Evolutionary conservation across 108 stramenopile genomes (phyloP).

Genomic region (Ochromonas danica): DNA sequence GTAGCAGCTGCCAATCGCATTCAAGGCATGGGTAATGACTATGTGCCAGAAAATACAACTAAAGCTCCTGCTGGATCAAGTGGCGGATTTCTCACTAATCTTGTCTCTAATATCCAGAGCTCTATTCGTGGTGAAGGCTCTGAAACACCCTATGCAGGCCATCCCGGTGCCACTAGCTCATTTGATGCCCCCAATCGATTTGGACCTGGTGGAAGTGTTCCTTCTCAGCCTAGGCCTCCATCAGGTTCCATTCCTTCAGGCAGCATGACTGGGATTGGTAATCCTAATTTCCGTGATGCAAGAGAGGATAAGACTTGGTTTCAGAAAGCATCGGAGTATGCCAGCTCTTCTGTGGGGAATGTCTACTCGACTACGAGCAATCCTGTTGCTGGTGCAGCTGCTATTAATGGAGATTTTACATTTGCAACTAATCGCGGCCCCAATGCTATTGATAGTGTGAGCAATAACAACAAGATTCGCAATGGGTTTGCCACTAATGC

Average conservation of each 20-base stretch:
- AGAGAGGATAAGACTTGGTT: slow-evolving; percentile 5
- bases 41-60: background rate
- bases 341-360: background rate
- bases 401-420: slow-evolving; percentile 39
- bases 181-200: background rate
- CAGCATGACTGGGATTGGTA: slow-evolving; percentile 25
- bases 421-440: slow-evolving; percentile 42
- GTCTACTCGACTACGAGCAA: background rate
- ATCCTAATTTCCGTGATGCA: slow-evolving; percentile 25
- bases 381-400: slow-evolving; percentile 37
- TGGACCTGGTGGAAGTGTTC: background rate
- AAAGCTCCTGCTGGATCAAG: background rate
- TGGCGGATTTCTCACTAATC: background rate
- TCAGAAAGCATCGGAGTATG: slow-evolving; percentile 1
- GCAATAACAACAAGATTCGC: background rate
- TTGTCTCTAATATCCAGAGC: background rate
- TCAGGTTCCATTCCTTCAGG: background rate
- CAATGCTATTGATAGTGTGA: slow-evolving; percentile 26
- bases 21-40: slow-evolving; percentile 34
- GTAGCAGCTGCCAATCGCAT: slow-evolving; percentile 35
- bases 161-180: slow-evolving; percentile 4
- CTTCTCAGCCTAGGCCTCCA: background rate
- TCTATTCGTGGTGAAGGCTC: background rate
- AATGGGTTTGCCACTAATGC: background rate
- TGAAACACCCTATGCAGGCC: background rate